Evolutionary conservation across 495 filamentous ascomycete genomes (phyloP).

Genomic region (Rhypophila decipiens): DNA sequence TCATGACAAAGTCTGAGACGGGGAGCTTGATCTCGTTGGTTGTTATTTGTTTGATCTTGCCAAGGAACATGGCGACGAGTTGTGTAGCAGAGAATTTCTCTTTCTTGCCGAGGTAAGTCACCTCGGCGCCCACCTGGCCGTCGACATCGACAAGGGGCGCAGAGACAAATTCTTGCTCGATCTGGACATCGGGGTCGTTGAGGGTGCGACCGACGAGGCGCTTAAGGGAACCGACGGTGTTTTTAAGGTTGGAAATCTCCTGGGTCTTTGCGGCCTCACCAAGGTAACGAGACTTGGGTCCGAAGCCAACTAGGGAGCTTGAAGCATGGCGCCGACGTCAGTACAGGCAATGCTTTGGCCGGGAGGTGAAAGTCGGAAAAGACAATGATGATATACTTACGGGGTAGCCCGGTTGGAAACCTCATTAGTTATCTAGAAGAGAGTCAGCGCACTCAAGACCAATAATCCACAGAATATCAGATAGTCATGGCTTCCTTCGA

Average conservation of each 20-base stretch:
- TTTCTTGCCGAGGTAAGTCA: slow-evolving; percentile 90
- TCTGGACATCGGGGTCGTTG: slow-evolving; percentile 83
- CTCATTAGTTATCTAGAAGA: slow-evolving; percentile 84
- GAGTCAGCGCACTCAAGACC: slow-evolving; percentile 4
- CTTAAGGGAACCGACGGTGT: slow-evolving; percentile 90
- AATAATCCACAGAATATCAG: not conserved
- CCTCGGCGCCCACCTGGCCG: slow-evolving; percentile 92
- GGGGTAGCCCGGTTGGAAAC: slow-evolving; percentile 97
- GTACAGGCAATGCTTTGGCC: not conserved
- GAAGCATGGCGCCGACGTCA: not conserved
- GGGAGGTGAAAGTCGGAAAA: not conserved
- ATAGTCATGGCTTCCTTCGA: not conserved
- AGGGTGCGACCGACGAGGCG: slow-evolving; percentile 79
- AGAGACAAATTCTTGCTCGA: slow-evolving; percentile 90
- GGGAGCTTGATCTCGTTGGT: slow-evolving; percentile 83
- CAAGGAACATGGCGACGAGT: slow-evolving; percentile 89
- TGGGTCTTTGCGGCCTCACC: slow-evolving; percentile 96
- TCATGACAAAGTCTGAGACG: slow-evolving; percentile 91
- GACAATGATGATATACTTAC: slow-evolving; percentile 49
- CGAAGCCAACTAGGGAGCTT: slow-evolving; percentile 94
- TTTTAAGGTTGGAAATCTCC: slow-evolving; percentile 99
- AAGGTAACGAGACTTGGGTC: slow-evolving; percentile 83
- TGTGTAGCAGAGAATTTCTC: slow-evolving; percentile 88
- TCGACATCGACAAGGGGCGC: slow-evolving; percentile 80
- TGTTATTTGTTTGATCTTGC: slow-evolving; percentile 85